These are phyloP conservation scores for Fibroporia radiculosa DNA, from an alignment of 768 basidiomycete genomes.

Conservation along the genomic window DNA sequence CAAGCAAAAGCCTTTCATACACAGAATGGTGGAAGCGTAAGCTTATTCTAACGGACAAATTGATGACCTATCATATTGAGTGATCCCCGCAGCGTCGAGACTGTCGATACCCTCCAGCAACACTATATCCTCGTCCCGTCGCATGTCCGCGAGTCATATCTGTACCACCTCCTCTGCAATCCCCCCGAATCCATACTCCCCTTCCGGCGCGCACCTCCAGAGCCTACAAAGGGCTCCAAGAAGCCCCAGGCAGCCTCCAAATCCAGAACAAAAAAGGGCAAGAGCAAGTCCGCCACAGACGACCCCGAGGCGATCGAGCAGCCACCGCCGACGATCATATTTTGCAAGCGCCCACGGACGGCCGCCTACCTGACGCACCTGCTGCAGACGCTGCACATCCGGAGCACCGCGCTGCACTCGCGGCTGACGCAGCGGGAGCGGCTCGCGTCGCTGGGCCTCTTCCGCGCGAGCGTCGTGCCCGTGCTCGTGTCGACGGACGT, in stretches of 20 bases:
- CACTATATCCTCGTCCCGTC: slow-evolving; percentile 89
- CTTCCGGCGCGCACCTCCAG: slow-evolving; percentile 58
- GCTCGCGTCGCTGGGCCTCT: slow-evolving; percentile 73
- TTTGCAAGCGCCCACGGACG: slow-evolving; percentile 77
- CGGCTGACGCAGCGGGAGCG: slow-evolving; percentile 90
- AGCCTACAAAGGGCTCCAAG: slow-evolving; percentile 29
- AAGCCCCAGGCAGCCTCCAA: slow-evolving; percentile 25
- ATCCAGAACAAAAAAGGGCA: slow-evolving; percentile 24
- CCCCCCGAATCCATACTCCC: slow-evolving; percentile 74
- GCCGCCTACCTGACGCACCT: slow-evolving; percentile 83
- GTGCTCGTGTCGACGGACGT: slow-evolving; percentile 95
- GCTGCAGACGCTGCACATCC: slow-evolving; percentile 71
- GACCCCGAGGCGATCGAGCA: slow-evolving; percentile 52
- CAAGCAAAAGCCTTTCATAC: slow-evolving; percentile 81
- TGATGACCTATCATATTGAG: neutral
- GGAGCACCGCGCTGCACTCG: slow-evolving; percentile 87
- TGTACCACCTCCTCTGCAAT: slow-evolving; percentile 83
- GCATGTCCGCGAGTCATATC: slow-evolving; percentile 88
- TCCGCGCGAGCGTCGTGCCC: slow-evolving; percentile 80
- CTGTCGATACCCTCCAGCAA: slow-evolving; percentile 83
- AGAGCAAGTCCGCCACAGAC: slow-evolving; percentile 22
- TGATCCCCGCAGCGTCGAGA: slow-evolving; percentile 58
- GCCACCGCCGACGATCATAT: slow-evolving; percentile 95
- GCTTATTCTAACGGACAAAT: slow-evolving; percentile 19
- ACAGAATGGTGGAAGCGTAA: slow-evolving; percentile 69